Evolutionary conservation across 2,329 filamentous ascomycete species (phyloP).

Genomic region (Talaromyces sp.): DNA sequence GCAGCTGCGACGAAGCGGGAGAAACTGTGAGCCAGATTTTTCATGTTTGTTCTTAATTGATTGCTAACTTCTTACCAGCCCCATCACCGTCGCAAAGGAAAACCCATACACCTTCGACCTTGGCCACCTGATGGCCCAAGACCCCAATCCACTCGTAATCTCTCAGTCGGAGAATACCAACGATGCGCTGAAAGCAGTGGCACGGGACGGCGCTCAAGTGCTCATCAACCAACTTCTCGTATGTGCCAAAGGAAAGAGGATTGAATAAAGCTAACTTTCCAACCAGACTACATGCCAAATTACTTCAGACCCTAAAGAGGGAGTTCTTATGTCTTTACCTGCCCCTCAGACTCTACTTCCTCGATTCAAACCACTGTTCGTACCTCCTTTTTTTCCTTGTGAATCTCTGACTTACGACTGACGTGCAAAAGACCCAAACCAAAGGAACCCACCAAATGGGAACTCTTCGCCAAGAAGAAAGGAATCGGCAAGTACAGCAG

Average conservation of each 20-base stretch:
- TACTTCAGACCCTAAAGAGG: slow-evolving; percentile 55
- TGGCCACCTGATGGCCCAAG: slow-evolving; percentile 76
- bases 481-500: slow-evolving; percentile 83
- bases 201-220: slow-evolving; percentile 84
- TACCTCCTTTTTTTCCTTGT: not conserved
- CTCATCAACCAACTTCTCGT: slow-evolving; percentile 86
- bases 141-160: slow-evolving; percentile 73
- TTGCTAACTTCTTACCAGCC: slow-evolving; percentile 23
- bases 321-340: slow-evolving; percentile 77
- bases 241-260: not conserved
- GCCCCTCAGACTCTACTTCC: slow-evolving; percentile 65
- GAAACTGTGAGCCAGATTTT: slow-evolving; percentile 31
- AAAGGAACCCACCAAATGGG: slow-evolving; percentile 87
- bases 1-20: slow-evolving; percentile 15
- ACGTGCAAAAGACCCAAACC: slow-evolving; percentile 51
- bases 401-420: not conserved
- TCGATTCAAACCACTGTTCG: slow-evolving; percentile 75
- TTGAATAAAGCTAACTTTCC: not conserved
- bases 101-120: slow-evolving; percentile 92
- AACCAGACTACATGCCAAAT: slow-evolving; percentile 70
- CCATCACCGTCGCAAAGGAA: slow-evolving; percentile 69
- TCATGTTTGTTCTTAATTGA: not conserved
- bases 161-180: slow-evolving; percentile 52
- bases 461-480: slow-evolving; percentile 93
- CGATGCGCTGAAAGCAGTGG: slow-evolving; percentile 63